Conservation (phyloP, 352 stramenopile species). For the Phytophthora crassamura region DNA sequence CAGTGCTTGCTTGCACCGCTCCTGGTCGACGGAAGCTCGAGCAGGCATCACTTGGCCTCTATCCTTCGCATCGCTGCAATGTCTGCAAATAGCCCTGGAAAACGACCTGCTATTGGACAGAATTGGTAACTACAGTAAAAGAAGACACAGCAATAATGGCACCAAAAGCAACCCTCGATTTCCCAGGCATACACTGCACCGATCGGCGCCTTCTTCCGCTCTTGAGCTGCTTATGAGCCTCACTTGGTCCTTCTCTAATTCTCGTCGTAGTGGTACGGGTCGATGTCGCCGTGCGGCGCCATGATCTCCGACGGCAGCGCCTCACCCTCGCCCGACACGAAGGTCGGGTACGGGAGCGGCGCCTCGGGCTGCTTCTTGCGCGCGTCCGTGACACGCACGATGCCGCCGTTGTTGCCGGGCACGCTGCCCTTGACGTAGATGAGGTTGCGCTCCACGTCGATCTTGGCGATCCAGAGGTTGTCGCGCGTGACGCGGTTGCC, state of each 20-base stretch:
- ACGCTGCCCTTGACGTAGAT: conserved; percentile 95
- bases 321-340: conserved; percentile 54
- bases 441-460: conserved; percentile 93
- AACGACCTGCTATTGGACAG: conserved; percentile 4
- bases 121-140: not conserved
- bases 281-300: conserved; percentile 74
- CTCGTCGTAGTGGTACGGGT: conserved; percentile 90
- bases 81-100: conserved; percentile 20
- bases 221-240: conserved; percentile 14
- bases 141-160: not conserved
- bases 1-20: conserved; percentile 52
- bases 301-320: conserved; percentile 72
- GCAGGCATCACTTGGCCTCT: conserved; percentile 30
- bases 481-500: conserved; percentile 94
- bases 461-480: conserved; percentile 95
- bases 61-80: not conserved
- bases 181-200: conserved; percentile 4
- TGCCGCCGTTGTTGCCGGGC: conserved; percentile 89
- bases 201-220: not conserved
- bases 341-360: conserved; percentile 85
- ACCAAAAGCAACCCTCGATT: conserved; percentile 3
- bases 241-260: conserved; percentile 48
- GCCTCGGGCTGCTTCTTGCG: conserved; percentile 81
- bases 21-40: conserved; percentile 42
- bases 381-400: conserved; percentile 87